These are phyloP conservation scores for Brasenia schreberi DNA, from an alignment of 164 flowering plant species.

Conservation along the genomic window DNA sequence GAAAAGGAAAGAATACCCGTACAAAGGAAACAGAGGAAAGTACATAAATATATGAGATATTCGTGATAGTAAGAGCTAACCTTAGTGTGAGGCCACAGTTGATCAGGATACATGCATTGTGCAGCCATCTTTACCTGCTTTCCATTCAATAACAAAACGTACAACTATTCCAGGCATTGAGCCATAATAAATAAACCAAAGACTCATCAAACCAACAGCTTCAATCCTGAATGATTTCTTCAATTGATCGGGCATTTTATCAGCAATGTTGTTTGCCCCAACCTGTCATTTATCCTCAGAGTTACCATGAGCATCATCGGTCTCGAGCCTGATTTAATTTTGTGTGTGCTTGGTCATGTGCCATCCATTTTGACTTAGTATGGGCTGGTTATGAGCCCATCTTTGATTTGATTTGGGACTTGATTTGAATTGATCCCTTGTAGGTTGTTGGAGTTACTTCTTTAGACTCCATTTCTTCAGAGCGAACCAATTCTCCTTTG, in stretches of 20 bases:
- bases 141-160: slow-evolving; percentile 99
- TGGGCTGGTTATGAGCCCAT: too few relatives aligned
- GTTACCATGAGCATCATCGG: slow-evolving; percentile 7
- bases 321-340: too few relatives aligned
- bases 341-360: too few relatives aligned
- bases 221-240: slow-evolving; percentile 82
- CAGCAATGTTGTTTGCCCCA: slow-evolving; percentile 43
- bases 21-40: too few relatives aligned
- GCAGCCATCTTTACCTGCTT: slow-evolving; percentile 91
- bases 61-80: slow-evolving; percentile 19
- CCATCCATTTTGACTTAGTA: too few relatives aligned
- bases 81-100: slow-evolving; percentile 99
- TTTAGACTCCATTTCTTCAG: fast-evolving
- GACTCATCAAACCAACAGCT: slow-evolving; percentile 91
- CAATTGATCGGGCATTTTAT: slow-evolving; percentile 64
- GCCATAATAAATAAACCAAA: slow-evolving; percentile 95
- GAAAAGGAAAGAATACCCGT: too few relatives aligned
- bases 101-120: slow-evolving; percentile 99
- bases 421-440: too few relatives aligned
- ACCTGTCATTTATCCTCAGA: slow-evolving; percentile 32
- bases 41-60: too few relatives aligned
- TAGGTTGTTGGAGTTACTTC: too few relatives aligned
- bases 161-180: slow-evolving; percentile 58
- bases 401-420: too few relatives aligned
- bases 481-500: too few relatives aligned